phyloP scores from a whole-genome alignment of 2,329 filamentous ascomycete genomes.

The Alternaria arbusti region DNA sequence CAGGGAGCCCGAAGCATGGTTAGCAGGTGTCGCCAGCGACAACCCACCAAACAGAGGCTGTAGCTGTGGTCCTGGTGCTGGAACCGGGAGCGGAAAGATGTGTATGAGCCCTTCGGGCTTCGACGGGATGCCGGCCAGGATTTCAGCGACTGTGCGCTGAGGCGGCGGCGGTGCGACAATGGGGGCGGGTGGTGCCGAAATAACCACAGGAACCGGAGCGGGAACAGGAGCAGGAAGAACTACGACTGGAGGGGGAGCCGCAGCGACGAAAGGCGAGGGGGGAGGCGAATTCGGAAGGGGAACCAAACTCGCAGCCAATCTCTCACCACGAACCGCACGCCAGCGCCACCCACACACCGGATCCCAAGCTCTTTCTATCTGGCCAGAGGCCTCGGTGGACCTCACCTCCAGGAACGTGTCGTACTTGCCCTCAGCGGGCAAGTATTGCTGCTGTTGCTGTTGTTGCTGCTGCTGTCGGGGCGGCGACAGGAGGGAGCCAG shows the following conservation, averaged over 20 bases:
- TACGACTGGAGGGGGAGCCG: background rate
- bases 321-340: background rate
- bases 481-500: background rate
- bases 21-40: background rate
- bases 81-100: background rate
- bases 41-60: background rate
- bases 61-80: background rate
- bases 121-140: slow-evolving; percentile 1
- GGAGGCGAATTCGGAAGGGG: background rate
- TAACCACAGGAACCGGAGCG: background rate
- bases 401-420: slow-evolving; percentile 5
- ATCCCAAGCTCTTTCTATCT: slow-evolving; percentile 5
- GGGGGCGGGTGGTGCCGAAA: background rate
- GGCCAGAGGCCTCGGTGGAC: background rate
- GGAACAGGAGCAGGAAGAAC: background rate
- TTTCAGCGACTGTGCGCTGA: background rate
- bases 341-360: slow-evolving; percentile 4
- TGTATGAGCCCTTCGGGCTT: background rate
- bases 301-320: background rate
- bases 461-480: background rate
- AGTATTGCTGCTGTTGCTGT: background rate
- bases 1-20: background rate
- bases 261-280: background rate
- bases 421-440: background rate
- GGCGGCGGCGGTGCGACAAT: background rate